Base-by-base conservation (phyloP, 2,329 filamentous ascomycete species). In the Aspergillus sp. region DNA sequence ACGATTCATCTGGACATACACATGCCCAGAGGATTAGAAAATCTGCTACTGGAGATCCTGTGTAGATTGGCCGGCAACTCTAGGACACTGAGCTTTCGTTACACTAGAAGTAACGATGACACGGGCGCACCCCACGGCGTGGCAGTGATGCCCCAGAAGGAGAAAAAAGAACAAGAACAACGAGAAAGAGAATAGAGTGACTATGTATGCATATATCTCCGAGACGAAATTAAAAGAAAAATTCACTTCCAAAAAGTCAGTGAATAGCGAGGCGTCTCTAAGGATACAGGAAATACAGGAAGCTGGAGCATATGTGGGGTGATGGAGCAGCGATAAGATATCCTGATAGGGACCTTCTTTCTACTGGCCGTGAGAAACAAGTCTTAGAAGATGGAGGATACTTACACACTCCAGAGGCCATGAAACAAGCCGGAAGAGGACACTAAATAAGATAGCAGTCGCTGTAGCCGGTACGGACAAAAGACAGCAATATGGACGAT, bases 1-100 rank as follows among this genome's bases (percentile, higher is more conserved):
- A 48, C 54, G 56, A 59, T 58, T 65, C 63, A 66, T 66, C 63
- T 66, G 63, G 60, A 62, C 54, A 60, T 64, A 61, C 60, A 66
- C 52, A 57, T 58, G 53, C 56, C 57, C 58, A 54, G 51, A 54
- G 57, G 53, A 55, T 62, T 61, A 64, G 62, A 56, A 58, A 56
- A 56, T 52, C 58, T 58, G 61, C 56, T 59, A 59, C 57, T 57
- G 49, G 52, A 53, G 56, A 51, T 53, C 52, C 54, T 54, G 54
- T 49, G 54, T 40, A 51, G 46, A 56, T 54, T 56, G 48, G 48
- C 49, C 53, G 53, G 61, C 55, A 58, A 58, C 50, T 59, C 51
- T 53, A 56, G 54, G 58, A 46, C 60, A 57, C 50, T 43, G 45
- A 50, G 53, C 45, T 44, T 46, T 54, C 46, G 62, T 65, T 65